Percentiles rank a stretch among this genome's conserved stretches.
These are phyloP conservation scores for Gossypium herbaceum DNA, from an alignment of 345 rosid species.

Conservation along the genomic window DNA sequence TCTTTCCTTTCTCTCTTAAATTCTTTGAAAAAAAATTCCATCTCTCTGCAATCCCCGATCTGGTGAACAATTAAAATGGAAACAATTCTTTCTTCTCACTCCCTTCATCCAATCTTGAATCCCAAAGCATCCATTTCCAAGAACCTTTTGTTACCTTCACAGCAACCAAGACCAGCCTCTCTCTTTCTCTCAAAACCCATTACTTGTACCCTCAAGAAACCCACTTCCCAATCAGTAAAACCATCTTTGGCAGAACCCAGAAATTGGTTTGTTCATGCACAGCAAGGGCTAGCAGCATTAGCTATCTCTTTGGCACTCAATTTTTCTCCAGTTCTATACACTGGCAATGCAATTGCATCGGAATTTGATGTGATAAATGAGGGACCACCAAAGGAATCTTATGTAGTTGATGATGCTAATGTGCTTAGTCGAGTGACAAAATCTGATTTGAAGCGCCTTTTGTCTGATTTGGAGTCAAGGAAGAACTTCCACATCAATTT, in stretches of 20 bases:
- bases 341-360: conserved; percentile 68
- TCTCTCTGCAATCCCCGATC: conserved; percentile 17
- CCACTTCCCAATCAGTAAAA: conserved; percentile 27
- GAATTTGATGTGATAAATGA: conserved; percentile 85
- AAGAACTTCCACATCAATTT: conserved; percentile 71
- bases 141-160: conserved; percentile 30
- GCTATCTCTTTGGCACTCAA: conserved; percentile 75
- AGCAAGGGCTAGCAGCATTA: conserved; percentile 75
- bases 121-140: conserved; percentile 37
- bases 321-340: conserved; percentile 52
- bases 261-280: conserved; percentile 59
- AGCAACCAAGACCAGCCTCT: conserved; percentile 40
- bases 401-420: conserved; percentile 84
- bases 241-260: conserved; percentile 30
- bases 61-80: conserved; percentile 41
- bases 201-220: conserved; percentile 37
- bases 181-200: conserved; percentile 38
- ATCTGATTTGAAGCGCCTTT: conserved; percentile 71
- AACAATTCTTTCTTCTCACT: conserved; percentile 58
- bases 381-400: conserved; percentile 82
- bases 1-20: conserved; percentile 9
- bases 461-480: conserved; percentile 89
- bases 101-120: conserved; percentile 51
- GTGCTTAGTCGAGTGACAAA: conserved; percentile 89
- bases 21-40: conserved; percentile 2